phyloP scores from a whole-genome alignment of 176 grass and related monocot species.

The Oryza glumipatula region DNA sequence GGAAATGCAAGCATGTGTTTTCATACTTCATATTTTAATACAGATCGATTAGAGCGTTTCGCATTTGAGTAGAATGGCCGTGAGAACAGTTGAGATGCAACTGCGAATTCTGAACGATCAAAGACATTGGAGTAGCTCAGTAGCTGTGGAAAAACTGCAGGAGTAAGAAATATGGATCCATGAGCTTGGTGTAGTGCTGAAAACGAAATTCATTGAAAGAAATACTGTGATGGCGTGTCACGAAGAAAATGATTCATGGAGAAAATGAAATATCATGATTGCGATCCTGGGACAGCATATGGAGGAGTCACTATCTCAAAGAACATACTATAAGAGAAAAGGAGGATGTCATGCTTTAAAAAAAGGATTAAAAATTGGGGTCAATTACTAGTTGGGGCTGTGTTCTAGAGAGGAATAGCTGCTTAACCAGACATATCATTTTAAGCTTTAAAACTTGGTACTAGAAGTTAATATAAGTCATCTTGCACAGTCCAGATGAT shows the following conservation, averaged over 20 bases:
- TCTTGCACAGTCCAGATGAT: neutral
- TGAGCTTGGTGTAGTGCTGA: slow-evolving; percentile 15
- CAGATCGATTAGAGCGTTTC: neutral
- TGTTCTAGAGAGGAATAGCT: slow-evolving; percentile 16
- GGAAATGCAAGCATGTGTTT: neutral
- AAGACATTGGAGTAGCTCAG: neutral
- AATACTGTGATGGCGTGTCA: too few species aligned
- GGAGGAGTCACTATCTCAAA: slow-evolving; percentile 9
- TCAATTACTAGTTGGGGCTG: slow-evolving; percentile 16
- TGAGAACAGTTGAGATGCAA: slow-evolving; percentile 17
- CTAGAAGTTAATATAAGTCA: neutral
- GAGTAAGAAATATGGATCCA: neutral
- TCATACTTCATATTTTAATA: neutral
- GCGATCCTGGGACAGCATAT: slow-evolving; percentile 7
- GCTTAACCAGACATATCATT: slow-evolving; percentile 1
- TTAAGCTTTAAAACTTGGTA: neutral
- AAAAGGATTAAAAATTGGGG: neutral
- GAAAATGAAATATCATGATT: slow-evolving; percentile 13
- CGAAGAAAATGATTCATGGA: neutral
- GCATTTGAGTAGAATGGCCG: neutral
- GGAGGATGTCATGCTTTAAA: neutral
- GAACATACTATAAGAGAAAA: neutral
- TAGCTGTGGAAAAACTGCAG: neutral
- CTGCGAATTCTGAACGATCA: neutral
- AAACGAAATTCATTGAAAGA: slow-evolving; percentile 21